Conservation (phyloP, 148 eudicot genomes). For the Rhododendron williamsianum region DNA sequence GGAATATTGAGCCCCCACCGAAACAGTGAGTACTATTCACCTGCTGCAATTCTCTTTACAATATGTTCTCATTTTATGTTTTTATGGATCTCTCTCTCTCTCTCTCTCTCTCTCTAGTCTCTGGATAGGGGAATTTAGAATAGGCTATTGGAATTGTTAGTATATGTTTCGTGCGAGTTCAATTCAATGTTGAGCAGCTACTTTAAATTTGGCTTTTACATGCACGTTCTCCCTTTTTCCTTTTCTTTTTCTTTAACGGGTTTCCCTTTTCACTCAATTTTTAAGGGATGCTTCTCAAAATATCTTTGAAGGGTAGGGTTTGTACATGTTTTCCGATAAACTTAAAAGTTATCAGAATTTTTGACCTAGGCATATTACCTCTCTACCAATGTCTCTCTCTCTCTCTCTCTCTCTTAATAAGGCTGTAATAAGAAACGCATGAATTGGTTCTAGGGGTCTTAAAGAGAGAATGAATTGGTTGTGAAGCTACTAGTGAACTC, state of each 20-base stretch:
- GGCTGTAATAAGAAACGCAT: neutral
- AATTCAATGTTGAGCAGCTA: neutral
- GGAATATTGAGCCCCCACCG: constrained; percentile 55
- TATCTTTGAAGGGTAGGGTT: neutral
- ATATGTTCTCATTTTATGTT: neutral
- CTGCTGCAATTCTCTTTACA: neutral
- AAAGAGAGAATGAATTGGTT: neutral
- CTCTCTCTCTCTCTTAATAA: neutral
- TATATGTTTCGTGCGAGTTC: neutral
- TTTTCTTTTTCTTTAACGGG: neutral
- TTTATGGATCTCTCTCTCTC: neutral
- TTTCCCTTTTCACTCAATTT: neutral
- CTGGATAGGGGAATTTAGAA: neutral
- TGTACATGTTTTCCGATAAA: neutral
- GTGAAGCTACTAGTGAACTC: neutral
- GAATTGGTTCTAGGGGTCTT: neutral
- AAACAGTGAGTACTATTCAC: constrained; percentile 33
- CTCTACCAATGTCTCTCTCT: neutral
- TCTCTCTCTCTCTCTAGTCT: neutral
- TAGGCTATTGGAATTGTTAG: neutral
- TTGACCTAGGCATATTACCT: neutral
- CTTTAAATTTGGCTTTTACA: neutral
- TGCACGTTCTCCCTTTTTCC: neutral
- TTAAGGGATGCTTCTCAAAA: neutral
- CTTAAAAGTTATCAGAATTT: neutral